These are phyloP conservation scores for Pestalotiopsis sp. DNA, from an alignment of 2,329 filamentous ascomycete species.

Conservation along the genomic window DNA sequence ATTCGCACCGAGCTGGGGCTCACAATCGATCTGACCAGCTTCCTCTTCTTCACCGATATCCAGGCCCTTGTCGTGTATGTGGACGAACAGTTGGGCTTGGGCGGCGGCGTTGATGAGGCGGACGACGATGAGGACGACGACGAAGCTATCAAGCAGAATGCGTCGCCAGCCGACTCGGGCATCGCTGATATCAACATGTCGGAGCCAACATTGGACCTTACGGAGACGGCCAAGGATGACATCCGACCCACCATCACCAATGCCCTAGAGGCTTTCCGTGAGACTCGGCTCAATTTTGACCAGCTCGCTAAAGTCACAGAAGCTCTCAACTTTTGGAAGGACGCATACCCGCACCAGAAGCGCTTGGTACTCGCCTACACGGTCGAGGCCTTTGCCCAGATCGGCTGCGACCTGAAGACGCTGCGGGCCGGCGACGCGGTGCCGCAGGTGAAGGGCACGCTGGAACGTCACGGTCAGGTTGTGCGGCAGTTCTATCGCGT, in stretches of 20 bases:
- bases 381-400: slow-evolving; percentile 30
- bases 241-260: neutral
- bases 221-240: no score
- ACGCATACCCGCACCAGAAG: slow-evolving; percentile 30
- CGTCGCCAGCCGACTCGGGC: no score
- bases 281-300: slow-evolving; percentile 5
- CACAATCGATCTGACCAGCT: slow-evolving; percentile 20
- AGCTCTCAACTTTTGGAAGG: slow-evolving; percentile 26
- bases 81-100: slow-evolving; percentile 15
- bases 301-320: neutral
- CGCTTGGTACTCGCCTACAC: slow-evolving; percentile 35
- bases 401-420: slow-evolving; percentile 28
- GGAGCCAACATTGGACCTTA: no score
- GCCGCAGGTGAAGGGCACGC: slow-evolving; percentile 17
- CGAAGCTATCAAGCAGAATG: no score
- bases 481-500: slow-evolving; percentile 29
- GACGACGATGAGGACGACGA: neutral
- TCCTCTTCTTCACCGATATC: slow-evolving; percentile 18
- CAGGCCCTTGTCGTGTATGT: slow-evolving; percentile 17
- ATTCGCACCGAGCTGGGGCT: slow-evolving; percentile 17
- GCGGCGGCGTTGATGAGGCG: neutral
- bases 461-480: slow-evolving; percentile 29
- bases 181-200: no score
- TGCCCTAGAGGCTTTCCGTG: neutral
- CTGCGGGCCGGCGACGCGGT: slow-evolving; percentile 23